Evolutionary conservation across 371 early-diverging fungal genomes (phyloP).

Genomic region (Mortierella sp.): DNA sequence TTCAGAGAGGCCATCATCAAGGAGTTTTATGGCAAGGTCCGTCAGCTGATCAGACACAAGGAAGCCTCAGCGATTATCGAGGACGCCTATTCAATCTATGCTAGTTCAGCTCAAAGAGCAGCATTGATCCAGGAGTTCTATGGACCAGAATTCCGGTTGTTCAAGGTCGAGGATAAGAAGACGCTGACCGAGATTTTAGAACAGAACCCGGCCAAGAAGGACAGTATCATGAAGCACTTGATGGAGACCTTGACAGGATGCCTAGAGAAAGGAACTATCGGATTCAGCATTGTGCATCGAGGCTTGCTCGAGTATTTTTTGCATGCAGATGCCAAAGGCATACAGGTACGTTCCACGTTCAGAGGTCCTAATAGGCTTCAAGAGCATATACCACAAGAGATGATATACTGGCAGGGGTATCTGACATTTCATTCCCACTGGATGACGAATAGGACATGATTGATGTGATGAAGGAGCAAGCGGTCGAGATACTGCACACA

Average conservation of each 20-base stretch:
- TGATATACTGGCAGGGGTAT: too few relatives aligned
- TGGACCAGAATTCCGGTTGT: constrained; percentile 90
- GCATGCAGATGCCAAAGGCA: constrained; percentile 67
- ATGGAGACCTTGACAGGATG: constrained; percentile 74
- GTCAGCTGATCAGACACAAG: constrained; percentile 77
- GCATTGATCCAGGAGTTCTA: constrained; percentile 92
- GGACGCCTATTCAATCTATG: constrained; percentile 84
- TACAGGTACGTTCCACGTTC: constrained; percentile 55
- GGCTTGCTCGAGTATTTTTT: constrained; percentile 86
- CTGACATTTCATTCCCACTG: not conserved
- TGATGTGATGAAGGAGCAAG: constrained; percentile 83
- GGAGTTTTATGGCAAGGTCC: constrained; percentile 85
- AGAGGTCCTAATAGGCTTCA: too few relatives aligned
- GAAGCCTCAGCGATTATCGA: constrained; percentile 89
- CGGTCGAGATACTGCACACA: constrained; percentile 91
- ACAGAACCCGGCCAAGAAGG: constrained; percentile 81
- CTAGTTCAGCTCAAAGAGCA: constrained; percentile 81
- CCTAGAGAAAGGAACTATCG: constrained; percentile 87
- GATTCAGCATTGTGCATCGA: constrained; percentile 88
- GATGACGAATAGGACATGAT: constrained; percentile 64
- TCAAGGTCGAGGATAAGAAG: constrained; percentile 71
- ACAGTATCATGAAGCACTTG: constrained; percentile 77
- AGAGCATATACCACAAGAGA: too few relatives aligned
- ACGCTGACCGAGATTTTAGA: constrained; percentile 75
- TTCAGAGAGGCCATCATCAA: constrained; percentile 78